Conservation (phyloP, 441 rosid genomes). For the Adansonia rubrostipa region DNA sequence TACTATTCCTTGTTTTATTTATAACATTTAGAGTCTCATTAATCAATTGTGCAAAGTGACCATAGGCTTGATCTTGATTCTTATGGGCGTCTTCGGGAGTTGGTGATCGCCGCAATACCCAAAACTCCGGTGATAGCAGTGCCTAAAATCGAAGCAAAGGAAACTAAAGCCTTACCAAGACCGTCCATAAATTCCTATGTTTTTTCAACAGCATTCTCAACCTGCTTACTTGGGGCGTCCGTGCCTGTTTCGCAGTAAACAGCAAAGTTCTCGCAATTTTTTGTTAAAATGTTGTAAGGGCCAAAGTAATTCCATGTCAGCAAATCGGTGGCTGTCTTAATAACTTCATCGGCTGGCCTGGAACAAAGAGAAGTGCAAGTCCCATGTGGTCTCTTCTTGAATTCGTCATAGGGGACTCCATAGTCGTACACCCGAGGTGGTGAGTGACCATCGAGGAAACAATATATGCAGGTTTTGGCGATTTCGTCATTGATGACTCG, state of each 20-base stretch:
- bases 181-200: too few species aligned
- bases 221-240: background rate
- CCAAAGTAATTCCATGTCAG: background rate
- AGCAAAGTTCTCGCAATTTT: slow-evolving; percentile 13
- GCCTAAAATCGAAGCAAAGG: background rate
- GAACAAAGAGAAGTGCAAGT: accelerated
- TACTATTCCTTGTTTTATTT: background rate
- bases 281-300: background rate
- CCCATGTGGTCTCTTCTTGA: accelerated
- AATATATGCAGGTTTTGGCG: background rate
- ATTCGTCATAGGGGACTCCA: background rate
- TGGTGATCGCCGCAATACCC: background rate
- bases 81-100: background rate
- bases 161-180: background rate
- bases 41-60: background rate
- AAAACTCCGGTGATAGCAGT: background rate
- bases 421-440: background rate
- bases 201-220: background rate
- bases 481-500: background rate
- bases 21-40: background rate
- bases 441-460: background rate
- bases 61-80: background rate
- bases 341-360: background rate
- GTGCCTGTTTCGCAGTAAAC: slow-evolving; percentile 4
- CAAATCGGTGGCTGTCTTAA: background rate